These are phyloP conservation scores for Xylaria sp. DNA, from an alignment of 2,329 filamentous ascomycete species.

Conservation along the genomic window DNA sequence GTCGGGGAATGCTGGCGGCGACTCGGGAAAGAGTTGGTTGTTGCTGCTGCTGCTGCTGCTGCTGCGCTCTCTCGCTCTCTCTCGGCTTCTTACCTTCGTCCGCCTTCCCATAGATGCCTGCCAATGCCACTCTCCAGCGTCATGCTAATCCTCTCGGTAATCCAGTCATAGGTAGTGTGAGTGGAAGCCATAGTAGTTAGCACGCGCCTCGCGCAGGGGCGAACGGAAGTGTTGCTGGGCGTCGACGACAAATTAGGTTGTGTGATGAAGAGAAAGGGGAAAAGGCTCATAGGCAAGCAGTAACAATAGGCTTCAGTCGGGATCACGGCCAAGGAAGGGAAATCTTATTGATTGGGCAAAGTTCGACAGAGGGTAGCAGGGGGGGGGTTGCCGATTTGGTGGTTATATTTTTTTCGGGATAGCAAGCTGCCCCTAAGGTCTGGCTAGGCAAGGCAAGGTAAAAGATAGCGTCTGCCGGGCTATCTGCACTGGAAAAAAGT, in stretches of 20 bases:
- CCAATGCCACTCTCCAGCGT: conserved; percentile 20
- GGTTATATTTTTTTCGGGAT: conserved; percentile 13
- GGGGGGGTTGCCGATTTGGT: conserved; percentile 21
- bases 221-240: conserved; percentile 8
- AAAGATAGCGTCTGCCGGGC: not conserved
- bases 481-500: conserved; percentile 14
- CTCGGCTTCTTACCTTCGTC: conserved; percentile 34
- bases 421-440: conserved; percentile 11
- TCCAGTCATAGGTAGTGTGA: conserved; percentile 18
- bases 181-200: conserved; percentile 25
- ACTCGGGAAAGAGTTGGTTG: not conserved
- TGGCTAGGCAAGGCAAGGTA: conserved; percentile 4
- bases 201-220: conserved; percentile 19
- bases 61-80: no score
- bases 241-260: conserved; percentile 1
- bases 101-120: conserved; percentile 28
- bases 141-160: conserved; percentile 24
- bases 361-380: conserved; percentile 16
- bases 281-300: conserved; percentile 1
- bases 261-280: conserved; percentile 20
- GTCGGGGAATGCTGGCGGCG: not conserved
- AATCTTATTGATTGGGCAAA: conserved; percentile 25
- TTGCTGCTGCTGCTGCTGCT: no score
- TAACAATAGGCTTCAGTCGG: not conserved
- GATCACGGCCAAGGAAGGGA: conserved; percentile 20